Conservation (phyloP, 2,329 filamentous ascomycete genomes). For the Ophiocordyceps polyrhachis-furcata region DNA sequence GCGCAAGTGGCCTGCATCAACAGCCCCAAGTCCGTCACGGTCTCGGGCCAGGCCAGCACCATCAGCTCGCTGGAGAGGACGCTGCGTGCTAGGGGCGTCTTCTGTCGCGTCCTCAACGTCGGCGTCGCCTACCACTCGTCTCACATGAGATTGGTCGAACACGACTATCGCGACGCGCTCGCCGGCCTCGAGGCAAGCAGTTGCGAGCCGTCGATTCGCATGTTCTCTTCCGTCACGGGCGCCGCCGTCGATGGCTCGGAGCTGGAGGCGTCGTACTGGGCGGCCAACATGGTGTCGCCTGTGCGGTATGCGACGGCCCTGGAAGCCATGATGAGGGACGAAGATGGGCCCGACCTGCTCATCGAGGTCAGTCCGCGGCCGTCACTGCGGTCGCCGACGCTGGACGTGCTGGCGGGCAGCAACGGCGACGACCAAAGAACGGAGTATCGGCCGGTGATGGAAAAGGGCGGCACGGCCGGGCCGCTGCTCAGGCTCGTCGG, state of each 20-base stretch:
- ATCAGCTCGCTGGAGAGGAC: conserved; percentile 14
- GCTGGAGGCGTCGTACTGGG: conserved; percentile 24
- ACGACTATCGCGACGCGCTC: conserved; percentile 16
- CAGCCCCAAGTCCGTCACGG: conserved; percentile 22
- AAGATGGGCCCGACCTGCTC: conserved; percentile 15
- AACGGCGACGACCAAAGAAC: conserved; percentile 1
- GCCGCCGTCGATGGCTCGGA: conserved; percentile 6
- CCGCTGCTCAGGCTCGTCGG: conserved; percentile 15
- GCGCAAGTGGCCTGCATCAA: conserved; percentile 25
- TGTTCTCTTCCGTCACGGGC: conserved; percentile 24
- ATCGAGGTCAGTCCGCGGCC: conserved; percentile 23
- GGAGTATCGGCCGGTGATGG: conserved; percentile 11
- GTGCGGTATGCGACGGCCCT: conserved; percentile 26
- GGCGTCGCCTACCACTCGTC: conserved; percentile 24
- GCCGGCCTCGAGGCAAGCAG: conserved; percentile 5
- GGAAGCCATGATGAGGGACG: conserved; percentile 12
- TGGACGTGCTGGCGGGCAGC: conserved; percentile 14
- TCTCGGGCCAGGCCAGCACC: conserved; percentile 19
- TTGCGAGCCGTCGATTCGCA: conserved; percentile 7
- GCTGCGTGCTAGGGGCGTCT: conserved; percentile 13
- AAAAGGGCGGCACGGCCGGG: conserved; percentile 6
- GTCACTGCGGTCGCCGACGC: conserved; percentile 16
- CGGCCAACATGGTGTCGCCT: conserved; percentile 22
- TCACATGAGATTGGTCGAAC: conserved; percentile 21
- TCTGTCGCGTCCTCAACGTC: conserved; percentile 18